These are phyloP conservation scores for Blepharisma japonicum DNA, from an alignment of 73 alveolate species.

Conservation along the genomic window DNA sequence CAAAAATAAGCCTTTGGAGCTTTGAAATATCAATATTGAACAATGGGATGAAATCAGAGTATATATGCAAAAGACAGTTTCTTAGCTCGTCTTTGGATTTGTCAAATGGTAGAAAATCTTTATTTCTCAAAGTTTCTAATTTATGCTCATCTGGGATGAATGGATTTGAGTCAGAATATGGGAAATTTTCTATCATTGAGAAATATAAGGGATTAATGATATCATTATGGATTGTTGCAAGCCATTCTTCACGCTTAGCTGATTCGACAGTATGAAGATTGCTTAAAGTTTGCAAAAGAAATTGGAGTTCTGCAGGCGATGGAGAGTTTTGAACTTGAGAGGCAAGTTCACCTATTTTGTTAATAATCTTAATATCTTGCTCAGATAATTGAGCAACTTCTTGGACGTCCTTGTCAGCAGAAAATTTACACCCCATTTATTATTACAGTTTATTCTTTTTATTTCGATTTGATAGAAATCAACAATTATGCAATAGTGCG, in stretches of 20 bases:
- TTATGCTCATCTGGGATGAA: neutral
- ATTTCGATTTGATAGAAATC: too few relatives aligned
- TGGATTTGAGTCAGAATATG: neutral
- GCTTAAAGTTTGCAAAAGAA: neutral
- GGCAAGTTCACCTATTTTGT: neutral
- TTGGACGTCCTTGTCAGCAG: neutral
- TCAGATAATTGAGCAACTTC: neutral
- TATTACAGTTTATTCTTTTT: neutral
- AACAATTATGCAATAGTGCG: too few relatives aligned
- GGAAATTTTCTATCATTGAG: neutral
- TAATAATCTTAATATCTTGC: neutral
- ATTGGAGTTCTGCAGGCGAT: constrained; percentile 12
- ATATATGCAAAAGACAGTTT: constrained; percentile 6
- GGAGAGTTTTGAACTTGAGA: neutral
- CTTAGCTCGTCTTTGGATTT: neutral
- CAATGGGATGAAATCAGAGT: neutral
- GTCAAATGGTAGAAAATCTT: neutral
- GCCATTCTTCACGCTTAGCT: neutral
- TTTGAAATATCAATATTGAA: neutral
- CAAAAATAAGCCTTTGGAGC: neutral
- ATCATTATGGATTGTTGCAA: neutral
- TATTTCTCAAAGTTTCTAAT: neutral
- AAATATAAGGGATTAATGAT: neutral
- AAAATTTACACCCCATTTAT: constrained; percentile 3
- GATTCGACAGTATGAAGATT: neutral